phyloP scores from a whole-genome alignment of 2,329 filamentous ascomycete genomes.

The Chaetothyriales sp. region DNA sequence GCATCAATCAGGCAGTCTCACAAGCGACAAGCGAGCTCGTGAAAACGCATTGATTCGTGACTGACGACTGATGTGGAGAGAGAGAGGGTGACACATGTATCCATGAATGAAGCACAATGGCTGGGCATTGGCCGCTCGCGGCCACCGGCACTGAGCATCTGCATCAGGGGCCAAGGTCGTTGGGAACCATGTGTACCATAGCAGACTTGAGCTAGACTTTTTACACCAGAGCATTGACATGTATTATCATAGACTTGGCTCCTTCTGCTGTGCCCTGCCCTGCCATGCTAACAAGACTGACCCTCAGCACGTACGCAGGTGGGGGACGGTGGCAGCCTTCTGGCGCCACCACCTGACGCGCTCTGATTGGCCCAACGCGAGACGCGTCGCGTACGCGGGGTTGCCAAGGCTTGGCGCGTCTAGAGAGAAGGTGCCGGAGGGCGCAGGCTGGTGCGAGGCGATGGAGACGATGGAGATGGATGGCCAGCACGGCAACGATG shows the following conservation, averaged over 20 bases:
- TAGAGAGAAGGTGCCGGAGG: too few relatives aligned
- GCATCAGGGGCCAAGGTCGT: background rate
- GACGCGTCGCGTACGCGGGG: too few relatives aligned
- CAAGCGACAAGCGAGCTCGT: background rate
- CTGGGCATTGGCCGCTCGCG: background rate
- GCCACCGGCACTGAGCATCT: background rate
- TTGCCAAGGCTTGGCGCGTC: too few relatives aligned
- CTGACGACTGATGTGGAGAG: background rate
- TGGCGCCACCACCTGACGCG: too few relatives aligned
- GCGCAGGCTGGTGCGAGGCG: too few relatives aligned
- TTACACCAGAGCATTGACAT: background rate
- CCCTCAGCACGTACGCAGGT: too few relatives aligned
- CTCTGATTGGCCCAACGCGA: too few relatives aligned
- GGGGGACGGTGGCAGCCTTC: too few relatives aligned
- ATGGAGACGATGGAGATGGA: too few relatives aligned
- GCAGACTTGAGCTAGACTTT: background rate
- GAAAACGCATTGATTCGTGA: background rate
- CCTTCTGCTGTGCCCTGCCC: background rate
- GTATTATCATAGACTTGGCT: background rate
- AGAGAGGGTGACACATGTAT: background rate
- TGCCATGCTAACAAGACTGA: background rate
- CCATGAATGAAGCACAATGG: background rate
- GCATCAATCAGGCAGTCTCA: background rate
- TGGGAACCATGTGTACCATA: background rate
- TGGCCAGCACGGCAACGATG: conserved; percentile 6